Percentiles rank a stretch among this genome's conserved stretches.
These are phyloP conservation scores for Penicillium sp. DNA, from an alignment of 2,329 filamentous ascomycete genomes.

Conservation along the genomic window DNA sequence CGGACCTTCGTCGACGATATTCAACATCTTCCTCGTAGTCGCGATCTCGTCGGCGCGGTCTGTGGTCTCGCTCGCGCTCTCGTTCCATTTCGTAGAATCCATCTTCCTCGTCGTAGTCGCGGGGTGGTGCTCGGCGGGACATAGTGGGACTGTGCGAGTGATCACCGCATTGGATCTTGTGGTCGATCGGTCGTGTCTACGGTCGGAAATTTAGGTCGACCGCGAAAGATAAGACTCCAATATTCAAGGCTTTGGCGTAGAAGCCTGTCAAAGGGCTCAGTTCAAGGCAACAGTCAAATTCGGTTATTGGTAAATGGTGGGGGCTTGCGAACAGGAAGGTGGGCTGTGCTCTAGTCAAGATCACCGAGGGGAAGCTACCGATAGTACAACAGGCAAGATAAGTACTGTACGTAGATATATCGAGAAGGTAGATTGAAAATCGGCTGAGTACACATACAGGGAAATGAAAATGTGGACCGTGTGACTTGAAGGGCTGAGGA, in stretches of 20 bases:
- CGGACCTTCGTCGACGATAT: conserved; percentile 31
- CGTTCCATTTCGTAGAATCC: conserved; percentile 27
- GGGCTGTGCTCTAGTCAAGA: background rate
- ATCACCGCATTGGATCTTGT: conserved; percentile 1
- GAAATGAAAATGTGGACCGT: background rate
- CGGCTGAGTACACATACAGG: background rate
- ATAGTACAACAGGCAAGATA: background rate
- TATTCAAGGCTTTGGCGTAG: background rate
- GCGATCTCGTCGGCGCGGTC: conserved; percentile 27
- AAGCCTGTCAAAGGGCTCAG: background rate
- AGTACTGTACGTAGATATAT: background rate
- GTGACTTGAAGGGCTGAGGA: background rate
- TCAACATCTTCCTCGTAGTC: conserved; percentile 31
- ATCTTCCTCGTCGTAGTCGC: conserved; percentile 33
- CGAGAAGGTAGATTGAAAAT: background rate
- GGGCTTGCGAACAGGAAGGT: background rate
- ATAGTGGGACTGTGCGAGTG: conserved; percentile 18
- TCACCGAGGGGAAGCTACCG: background rate
- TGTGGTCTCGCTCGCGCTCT: conserved; percentile 25
- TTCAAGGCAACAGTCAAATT: background rate
- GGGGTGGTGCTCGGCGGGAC: conserved; percentile 30
- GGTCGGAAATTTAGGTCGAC: background rate
- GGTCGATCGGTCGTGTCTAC: background rate
- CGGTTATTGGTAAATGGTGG: background rate
- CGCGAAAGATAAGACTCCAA: background rate